A percentile compares a stretch with the other conserved stretches of the same genome.
These are phyloP conservation scores for Kluyveromyces dobzhanskii DNA, from an alignment of 805 yeast species.

Conservation along the genomic window DNA sequence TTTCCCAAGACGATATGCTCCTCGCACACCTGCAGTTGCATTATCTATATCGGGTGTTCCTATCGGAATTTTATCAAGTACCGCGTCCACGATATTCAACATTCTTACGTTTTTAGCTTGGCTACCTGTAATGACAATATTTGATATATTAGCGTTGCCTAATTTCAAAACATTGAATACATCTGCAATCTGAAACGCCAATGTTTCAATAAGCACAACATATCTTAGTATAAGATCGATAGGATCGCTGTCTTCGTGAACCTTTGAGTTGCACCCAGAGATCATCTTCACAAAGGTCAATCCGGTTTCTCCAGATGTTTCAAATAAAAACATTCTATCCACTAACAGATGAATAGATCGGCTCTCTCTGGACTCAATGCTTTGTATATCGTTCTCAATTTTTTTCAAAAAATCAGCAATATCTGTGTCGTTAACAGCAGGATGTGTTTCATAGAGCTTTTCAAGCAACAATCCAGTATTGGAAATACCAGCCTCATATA, in stretches of 20 bases:
- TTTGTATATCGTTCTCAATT: no score
- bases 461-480: slow-evolving; percentile 49
- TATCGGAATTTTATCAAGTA: slow-evolving; percentile 13
- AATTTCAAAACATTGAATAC: slow-evolving; percentile 27
- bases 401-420: no score
- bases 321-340: no score
- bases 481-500: slow-evolving; percentile 51
- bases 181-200: slow-evolving; percentile 42
- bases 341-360: no score
- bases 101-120: slow-evolving; percentile 42
- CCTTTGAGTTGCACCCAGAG: no score
- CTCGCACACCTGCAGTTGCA: slow-evolving; percentile 17
- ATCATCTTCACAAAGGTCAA: no score
- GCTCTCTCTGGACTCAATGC: no score
- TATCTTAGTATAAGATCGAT: slow-evolving; percentile 36
- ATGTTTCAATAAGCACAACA: slow-evolving; percentile 40
- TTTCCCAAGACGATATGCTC: slow-evolving; percentile 17
- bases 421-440: slow-evolving; percentile 17
- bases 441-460: slow-evolving; percentile 37
- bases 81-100: slow-evolving; percentile 24
- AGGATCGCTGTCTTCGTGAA: no score
- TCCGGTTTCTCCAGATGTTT: no score
- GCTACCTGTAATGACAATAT: slow-evolving; percentile 42
- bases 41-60: slow-evolving; percentile 9
- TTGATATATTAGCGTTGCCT: slow-evolving; percentile 16